These are phyloP conservation scores for Cryptomeria japonica DNA, from an alignment of 75 land plant genomes.

Conservation along the genomic window DNA sequence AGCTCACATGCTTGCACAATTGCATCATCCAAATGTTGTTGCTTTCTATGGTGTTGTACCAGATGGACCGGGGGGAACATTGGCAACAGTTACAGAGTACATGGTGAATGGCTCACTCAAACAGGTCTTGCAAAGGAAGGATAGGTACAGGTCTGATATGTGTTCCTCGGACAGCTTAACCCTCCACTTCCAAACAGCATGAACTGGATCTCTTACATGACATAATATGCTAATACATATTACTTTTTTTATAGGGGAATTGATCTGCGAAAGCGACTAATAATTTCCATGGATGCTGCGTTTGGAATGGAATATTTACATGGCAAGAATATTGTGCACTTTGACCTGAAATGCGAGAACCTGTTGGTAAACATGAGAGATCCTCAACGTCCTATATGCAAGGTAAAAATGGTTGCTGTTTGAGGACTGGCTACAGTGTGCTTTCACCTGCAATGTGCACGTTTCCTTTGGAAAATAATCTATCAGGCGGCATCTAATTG, in stretches of 20 bases:
- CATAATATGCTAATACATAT: not conserved
- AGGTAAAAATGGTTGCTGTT: slow-evolving; percentile 38
- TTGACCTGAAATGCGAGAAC: slow-evolving; percentile 89
- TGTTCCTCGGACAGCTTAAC: not conserved
- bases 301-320: slow-evolving; percentile 96
- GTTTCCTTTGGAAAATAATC: not conserved
- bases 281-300: slow-evolving; percentile 89
- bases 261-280: slow-evolving; percentile 66
- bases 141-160: slow-evolving; percentile 9
- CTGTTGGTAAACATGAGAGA: slow-evolving; percentile 81
- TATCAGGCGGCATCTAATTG: not conserved
- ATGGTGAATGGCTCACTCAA: slow-evolving; percentile 98
- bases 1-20: slow-evolving; percentile 76
- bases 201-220: not conserved
- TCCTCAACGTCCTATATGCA: slow-evolving; percentile 84
- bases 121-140: slow-evolving; percentile 52
- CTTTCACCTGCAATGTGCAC: not conserved
- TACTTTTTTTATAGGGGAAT: slow-evolving; percentile 41
- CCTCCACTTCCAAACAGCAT: slow-evolving; percentile 1
- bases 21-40: slow-evolving; percentile 98
- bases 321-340: slow-evolving; percentile 83
- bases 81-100: slow-evolving; percentile 95
- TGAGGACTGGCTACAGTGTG: not conserved
- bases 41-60: slow-evolving; percentile 98
- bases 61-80: slow-evolving; percentile 92